phyloP scores from a whole-genome alignment of 1,284 basidiomycete species.

The Boletus subluridellus region DNA sequence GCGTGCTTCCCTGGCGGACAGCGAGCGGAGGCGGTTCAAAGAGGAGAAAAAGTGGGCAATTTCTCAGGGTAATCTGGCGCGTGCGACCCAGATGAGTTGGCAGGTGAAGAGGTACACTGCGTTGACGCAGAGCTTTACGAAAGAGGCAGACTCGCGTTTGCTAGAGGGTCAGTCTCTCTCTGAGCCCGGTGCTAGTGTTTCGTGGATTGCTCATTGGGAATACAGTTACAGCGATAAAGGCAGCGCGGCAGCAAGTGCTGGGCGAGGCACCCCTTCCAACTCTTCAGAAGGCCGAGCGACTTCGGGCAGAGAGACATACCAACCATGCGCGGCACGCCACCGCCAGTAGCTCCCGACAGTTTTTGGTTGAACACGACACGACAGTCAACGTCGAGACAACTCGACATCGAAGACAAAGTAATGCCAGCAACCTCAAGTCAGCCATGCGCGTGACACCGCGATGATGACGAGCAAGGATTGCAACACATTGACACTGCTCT shows the following conservation, averaged over 20 bases:
- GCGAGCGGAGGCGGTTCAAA: constrained; percentile 72
- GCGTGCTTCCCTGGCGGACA: constrained; percentile 73
- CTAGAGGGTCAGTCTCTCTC: constrained; percentile 51
- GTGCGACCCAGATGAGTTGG: constrained; percentile 74
- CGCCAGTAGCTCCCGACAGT: constrained; percentile 23
- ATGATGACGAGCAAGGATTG: constrained; percentile 13
- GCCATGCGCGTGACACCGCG: constrained; percentile 31
- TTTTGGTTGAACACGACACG: constrained; percentile 30
- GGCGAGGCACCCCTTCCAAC: constrained; percentile 15
- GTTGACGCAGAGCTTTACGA: constrained; percentile 73
- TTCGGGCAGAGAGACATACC: constrained; percentile 27
- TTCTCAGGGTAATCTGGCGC: constrained; percentile 66
- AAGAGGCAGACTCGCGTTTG: constrained; percentile 70
- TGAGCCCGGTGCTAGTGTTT: neutral
- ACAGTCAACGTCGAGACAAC: constrained; percentile 23
- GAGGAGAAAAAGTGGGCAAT: constrained; percentile 82
- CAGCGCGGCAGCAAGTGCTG: constrained; percentile 20
- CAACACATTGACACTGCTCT: neutral
- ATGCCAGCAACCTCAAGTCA: constrained; percentile 32
- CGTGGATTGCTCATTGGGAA: constrained; percentile 10
- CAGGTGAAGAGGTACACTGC: constrained; percentile 74
- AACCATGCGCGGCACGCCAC: constrained; percentile 28
- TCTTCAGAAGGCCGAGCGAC: constrained; percentile 26
- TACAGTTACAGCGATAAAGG: constrained; percentile 30
- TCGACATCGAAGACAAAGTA: constrained; percentile 34